phyloP scores from a whole-genome alignment of 495 filamentous ascomycete species.

The Xylaria acuta region DNA sequence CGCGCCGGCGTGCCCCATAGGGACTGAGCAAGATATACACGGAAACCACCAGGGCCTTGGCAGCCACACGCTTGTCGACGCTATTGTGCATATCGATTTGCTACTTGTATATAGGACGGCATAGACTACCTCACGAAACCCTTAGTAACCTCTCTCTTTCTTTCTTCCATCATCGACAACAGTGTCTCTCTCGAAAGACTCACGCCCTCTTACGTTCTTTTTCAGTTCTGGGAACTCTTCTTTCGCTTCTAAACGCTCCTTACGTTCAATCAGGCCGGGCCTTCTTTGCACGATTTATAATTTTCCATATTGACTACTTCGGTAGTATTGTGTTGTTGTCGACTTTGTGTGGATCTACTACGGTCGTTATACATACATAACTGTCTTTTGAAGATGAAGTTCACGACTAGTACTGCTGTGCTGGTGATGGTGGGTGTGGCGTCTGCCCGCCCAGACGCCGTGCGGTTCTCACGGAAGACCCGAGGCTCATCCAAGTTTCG shows the following conservation, averaged over 20 bases:
- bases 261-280: constrained; percentile 46
- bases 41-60: not conserved
- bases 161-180: constrained; percentile 40
- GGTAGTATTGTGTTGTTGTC: constrained; percentile 27
- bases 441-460: constrained; percentile 43
- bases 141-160: constrained; percentile 17
- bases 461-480: constrained; percentile 34
- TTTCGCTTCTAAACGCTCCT: constrained; percentile 36
- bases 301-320: constrained; percentile 5
- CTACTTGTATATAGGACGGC: constrained; percentile 15
- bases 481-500: constrained; percentile 37
- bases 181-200: constrained; percentile 32
- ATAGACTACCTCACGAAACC: constrained; percentile 1
- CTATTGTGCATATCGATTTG: not conserved
- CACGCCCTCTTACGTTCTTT: constrained; percentile 44
- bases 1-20: constrained; percentile 28
- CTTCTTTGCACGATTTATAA: constrained; percentile 33
- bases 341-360: constrained; percentile 31
- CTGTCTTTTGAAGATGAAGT: constrained; percentile 52
- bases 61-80: constrained; percentile 3
- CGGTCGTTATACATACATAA: constrained; percentile 34
- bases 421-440: constrained; percentile 48
- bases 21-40: constrained; percentile 29
- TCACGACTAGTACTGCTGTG: constrained; percentile 45
- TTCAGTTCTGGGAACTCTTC: constrained; percentile 57